These are phyloP conservation scores for Tolypocladium tropicale DNA, from an alignment of 2,329 filamentous ascomycete genomes.

Conservation along the genomic window DNA sequence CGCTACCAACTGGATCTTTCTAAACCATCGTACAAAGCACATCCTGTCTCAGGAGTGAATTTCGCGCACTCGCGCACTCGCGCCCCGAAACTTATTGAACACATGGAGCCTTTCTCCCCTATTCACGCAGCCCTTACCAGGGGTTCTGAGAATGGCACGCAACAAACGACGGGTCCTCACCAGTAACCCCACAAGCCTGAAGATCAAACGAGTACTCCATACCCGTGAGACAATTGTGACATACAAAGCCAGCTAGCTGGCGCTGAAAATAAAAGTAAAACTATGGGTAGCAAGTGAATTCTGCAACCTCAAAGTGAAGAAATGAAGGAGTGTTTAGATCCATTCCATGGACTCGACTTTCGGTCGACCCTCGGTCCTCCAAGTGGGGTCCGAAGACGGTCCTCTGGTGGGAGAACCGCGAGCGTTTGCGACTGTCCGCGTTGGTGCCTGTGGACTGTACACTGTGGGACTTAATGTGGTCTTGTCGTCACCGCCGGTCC, in stretches of 20 bases:
- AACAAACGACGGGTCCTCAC: background rate
- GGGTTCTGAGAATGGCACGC: background rate
- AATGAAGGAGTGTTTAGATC: conserved; percentile 4
- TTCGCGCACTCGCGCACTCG: background rate
- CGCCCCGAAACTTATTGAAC: background rate
- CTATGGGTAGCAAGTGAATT: background rate
- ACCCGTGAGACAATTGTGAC: background rate
- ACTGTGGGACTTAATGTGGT: conserved; percentile 40
- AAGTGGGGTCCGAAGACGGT: background rate
- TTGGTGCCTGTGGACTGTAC: conserved; percentile 30
- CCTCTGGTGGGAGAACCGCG: background rate
- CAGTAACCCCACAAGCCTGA: background rate
- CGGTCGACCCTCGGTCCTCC: background rate
- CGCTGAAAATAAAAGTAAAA: background rate
- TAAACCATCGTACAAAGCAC: background rate
- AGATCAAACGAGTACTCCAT: background rate
- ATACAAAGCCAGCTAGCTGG: background rate
- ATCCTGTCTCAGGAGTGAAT: background rate
- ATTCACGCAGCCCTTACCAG: too few species aligned
- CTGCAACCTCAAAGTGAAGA: background rate
- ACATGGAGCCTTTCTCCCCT: background rate
- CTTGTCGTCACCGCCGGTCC: conserved; percentile 11
- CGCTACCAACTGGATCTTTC: background rate
- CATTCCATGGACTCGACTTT: conserved; percentile 6
- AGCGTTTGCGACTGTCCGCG: background rate